Conservation (phyloP, 768 basidiomycete species). For the Termitomyces sp. region DNA sequence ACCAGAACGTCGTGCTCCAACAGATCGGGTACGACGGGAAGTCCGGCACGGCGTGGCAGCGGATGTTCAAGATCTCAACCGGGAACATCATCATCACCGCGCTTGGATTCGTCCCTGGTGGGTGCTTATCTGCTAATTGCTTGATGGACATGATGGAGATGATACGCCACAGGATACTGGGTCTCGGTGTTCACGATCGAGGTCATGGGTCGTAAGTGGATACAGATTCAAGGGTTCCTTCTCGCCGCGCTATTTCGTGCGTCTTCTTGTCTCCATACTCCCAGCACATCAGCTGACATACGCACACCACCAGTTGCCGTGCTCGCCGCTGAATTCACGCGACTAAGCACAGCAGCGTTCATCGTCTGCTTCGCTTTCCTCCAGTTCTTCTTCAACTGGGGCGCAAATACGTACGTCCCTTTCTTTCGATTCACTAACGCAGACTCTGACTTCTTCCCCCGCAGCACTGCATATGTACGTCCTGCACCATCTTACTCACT, state of each 20-base stretch:
- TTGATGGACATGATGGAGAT: not conserved
- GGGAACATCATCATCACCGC: slow-evolving; percentile 71
- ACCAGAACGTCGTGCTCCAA: slow-evolving; percentile 74
- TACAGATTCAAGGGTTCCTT: slow-evolving; percentile 74
- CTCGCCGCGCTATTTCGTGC: slow-evolving; percentile 62
- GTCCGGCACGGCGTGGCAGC: slow-evolving; percentile 53
- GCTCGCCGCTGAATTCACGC: slow-evolving; percentile 60
- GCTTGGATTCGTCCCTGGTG: slow-evolving; percentile 74
- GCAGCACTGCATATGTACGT: slow-evolving; percentile 49
- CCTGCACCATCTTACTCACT: not conserved
- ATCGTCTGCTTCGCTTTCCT: slow-evolving; percentile 70
- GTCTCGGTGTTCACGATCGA: slow-evolving; percentile 66
- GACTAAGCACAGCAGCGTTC: slow-evolving; percentile 53
- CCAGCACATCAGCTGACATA: not conserved
- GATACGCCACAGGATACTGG: slow-evolving; percentile 50
- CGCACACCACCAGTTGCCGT: slow-evolving; percentile 33
- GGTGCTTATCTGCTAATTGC: not conserved
- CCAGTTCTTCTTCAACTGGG: slow-evolving; percentile 83
- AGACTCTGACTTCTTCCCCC: not conserved
- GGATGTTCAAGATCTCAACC: slow-evolving; percentile 60
- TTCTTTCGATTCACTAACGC: not conserved
- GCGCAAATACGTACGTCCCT: slow-evolving; percentile 55
- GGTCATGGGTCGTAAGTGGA: slow-evolving; percentile 66
- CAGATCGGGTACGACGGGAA: slow-evolving; percentile 65
- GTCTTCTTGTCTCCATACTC: slow-evolving; percentile 7